A percentile compares a stretch with the other conserved stretches of the same genome.
Evolutionary conservation across 352 stramenopile genomes (phyloP).

Genomic region (Plasmopara muralis): DNA sequence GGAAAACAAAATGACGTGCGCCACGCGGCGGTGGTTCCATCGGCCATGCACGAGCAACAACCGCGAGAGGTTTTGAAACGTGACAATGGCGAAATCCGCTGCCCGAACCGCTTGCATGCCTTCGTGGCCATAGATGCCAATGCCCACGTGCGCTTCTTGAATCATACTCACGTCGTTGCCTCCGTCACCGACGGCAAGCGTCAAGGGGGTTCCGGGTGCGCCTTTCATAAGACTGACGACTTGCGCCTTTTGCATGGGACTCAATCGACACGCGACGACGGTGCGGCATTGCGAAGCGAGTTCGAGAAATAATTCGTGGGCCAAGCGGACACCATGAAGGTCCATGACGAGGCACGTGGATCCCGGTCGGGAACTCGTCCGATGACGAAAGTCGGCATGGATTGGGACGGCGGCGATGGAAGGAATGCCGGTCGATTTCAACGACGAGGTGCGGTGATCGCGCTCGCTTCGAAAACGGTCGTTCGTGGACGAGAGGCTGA

Average conservation of each 20-base stretch:
- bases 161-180: constrained; percentile 99
- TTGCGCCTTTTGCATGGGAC: constrained; percentile 89
- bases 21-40: constrained; percentile 80
- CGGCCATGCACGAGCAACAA: constrained; percentile 76
- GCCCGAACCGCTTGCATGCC: constrained; percentile 85
- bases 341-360: constrained; percentile 31
- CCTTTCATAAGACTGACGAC: constrained; percentile 92
- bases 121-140: constrained; percentile 98
- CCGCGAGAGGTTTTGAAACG: constrained; percentile 71
- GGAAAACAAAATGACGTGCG: constrained; percentile 77
- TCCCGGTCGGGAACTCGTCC: constrained; percentile 12
- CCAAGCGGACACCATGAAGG: constrained; percentile 19
- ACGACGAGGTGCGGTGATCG: constrained; percentile 30
- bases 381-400: constrained; percentile 16
- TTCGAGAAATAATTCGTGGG: constrained; percentile 71
- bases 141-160: constrained; percentile 96
- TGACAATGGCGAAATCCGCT: constrained; percentile 81
- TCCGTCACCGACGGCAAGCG: constrained; percentile 96
- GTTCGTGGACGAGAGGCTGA: neutral
- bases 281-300: constrained; percentile 80
- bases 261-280: constrained; percentile 83
- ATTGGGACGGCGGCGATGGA: constrained; percentile 24
- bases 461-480: constrained; percentile 12
- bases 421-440: constrained; percentile 44
- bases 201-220: constrained; percentile 63